Base-by-base conservation (phyloP, 2,329 filamentous ascomycete genomes). In the Colletotrichum eleusines region DNA sequence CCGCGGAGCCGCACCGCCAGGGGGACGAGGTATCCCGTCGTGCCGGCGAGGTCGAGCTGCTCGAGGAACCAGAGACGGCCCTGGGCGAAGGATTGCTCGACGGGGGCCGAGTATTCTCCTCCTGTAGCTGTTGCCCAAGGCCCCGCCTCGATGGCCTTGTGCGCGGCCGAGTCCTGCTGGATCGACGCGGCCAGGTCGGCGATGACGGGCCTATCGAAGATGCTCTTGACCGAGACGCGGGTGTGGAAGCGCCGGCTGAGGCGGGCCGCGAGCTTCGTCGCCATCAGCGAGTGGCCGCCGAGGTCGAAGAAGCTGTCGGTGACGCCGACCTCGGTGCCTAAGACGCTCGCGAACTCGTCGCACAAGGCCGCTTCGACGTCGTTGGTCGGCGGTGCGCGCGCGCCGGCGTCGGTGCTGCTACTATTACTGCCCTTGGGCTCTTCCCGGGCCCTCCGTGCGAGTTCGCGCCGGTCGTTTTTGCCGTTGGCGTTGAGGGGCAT, bases 21-120 rank as follows among this genome's bases (percentile, higher is more conserved):
- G 5, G 74, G 73, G 28, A 76, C 72, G 20, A 73, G 61, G 35
- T 74, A 76, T 62, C 73, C 73, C 3, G 66, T 58, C 1, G 55
- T n/a, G 8, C 66, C 71, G n/a, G n/a, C n/a, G 8, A 63, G 44
- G 42, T 75, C 40, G 9, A 76, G 71, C 58, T 74, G 71, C 6
- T 75, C 74, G 16, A 76, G 59, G 61, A 76, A 76, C 75, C 75
- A 76, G 2, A 76, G 63, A 5, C 75, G 72, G 9, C 71, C 71
- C 46, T 76, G 75, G 9, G 74, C 74, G 63, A 72, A 75, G 3
- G 75, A 76, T 18, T 74, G 74, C 55, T 75, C 71, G 16, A 74
- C 59, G n/a, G 59, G 44, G 3, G 28, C 28, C 2, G 20, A 14
- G 23, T 51, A 51, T 18, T 61, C 42, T 18, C 42, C n/a, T n/a